Evolutionary conservation across 768 basidiomycete genomes (phyloP), one percentile per base, ranked within the genome.

Genomic region (Pleurotus tuber-regium): DNA sequence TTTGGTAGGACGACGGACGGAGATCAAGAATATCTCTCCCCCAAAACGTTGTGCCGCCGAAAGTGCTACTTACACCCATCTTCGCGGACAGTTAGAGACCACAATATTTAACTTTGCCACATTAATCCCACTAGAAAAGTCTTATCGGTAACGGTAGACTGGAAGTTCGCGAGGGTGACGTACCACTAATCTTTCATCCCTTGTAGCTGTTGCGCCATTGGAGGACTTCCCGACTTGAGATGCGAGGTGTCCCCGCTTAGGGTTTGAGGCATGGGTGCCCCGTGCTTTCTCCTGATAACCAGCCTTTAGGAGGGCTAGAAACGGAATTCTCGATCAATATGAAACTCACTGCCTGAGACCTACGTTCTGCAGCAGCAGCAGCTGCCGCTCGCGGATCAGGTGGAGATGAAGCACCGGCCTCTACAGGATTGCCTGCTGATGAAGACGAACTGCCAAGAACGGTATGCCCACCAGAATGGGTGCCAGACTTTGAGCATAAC

Each of bases 321-420:
- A 57, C 54, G 51, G 50, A 51, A 49, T 35, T 36, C 30, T 42
- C 26, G 31, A 51, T 43, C 31, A 47, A 44, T 40, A 39, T 47
- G 52, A 53, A 48, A 69, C 80, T 69, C 59, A 83, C 83, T 60
- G 74, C 72, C 66, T 82, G 72, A 63, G 76, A 55, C 56, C 83
- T 73, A 59, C 76, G 76, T 63, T 83, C 83, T 56, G 83, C 83
- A 54, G 83, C 83, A 64, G 78, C 78, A 63, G 80, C 78, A 48
- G 80, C 80, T 63, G 82, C 82, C 44, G 70, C 67, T 60, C 79
- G 77, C 62, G 74, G 67, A 70, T 82, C 68, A 54, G 59, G 59
- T 51, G 60, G 61, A 59, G 65, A 62, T 49, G 64, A 33, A 47
- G 52, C 59, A 43, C 54, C 63, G 58, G 59, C 58, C 63, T 62